A percentile compares a stretch with the other conserved stretches of the same genome.
phyloP scores from a whole-genome alignment of 2,329 filamentous ascomycete genomes.

The Botryosphaeria dothidea region DNA sequence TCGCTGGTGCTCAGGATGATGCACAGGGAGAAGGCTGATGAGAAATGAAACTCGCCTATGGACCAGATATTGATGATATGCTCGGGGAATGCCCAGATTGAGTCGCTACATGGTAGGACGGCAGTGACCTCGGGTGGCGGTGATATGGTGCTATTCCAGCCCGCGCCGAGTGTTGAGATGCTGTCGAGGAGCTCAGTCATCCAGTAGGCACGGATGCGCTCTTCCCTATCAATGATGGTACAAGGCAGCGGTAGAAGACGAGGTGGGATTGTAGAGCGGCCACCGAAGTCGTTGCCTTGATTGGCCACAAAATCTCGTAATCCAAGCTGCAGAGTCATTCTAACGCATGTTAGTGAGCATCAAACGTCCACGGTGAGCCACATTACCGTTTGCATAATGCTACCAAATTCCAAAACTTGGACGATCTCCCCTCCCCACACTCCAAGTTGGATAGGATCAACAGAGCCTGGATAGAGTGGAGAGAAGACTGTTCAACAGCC shows the following conservation, averaged over 20 bases:
- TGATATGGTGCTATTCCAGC: slow-evolving; percentile 28
- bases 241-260: slow-evolving; percentile 28
- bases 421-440: slow-evolving; percentile 32
- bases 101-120: slow-evolving; percentile 30
- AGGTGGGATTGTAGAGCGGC: slow-evolving; percentile 28
- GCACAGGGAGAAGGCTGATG: slow-evolving; percentile 28
- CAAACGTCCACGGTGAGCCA: background rate
- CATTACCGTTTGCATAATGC: slow-evolving; percentile 33
- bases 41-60: slow-evolving; percentile 25
- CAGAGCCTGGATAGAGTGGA: slow-evolving; percentile 35
- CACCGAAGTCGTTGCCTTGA: slow-evolving; percentile 31
- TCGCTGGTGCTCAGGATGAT: slow-evolving; percentile 30
- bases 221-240: slow-evolving; percentile 36
- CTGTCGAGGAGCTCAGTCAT: slow-evolving; percentile 40
- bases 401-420: slow-evolving; percentile 37
- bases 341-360: background rate
- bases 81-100: slow-evolving; percentile 29
- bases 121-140: slow-evolving; percentile 21
- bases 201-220: slow-evolving; percentile 39
- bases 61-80: slow-evolving; percentile 26
- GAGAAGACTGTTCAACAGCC: slow-evolving; percentile 30
- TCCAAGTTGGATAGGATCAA: slow-evolving; percentile 33
- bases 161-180: slow-evolving; percentile 34
- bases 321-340: slow-evolving; percentile 33
- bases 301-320: slow-evolving; percentile 32